phyloP scores from a whole-genome alignment of 768 basidiomycete genomes.

The Mycena crocata region DNA sequence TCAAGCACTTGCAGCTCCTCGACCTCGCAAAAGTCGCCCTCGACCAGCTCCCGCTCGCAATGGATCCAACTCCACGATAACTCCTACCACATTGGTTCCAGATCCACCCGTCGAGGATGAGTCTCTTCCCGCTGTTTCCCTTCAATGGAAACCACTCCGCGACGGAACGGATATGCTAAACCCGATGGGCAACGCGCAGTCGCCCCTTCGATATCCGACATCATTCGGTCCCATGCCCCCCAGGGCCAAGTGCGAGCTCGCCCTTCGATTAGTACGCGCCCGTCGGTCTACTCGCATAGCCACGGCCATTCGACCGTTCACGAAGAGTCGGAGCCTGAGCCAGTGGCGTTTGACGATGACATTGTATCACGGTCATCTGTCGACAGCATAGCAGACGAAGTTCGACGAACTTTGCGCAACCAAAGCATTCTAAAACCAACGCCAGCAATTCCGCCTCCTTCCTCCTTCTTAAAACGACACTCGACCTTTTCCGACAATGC shows the following conservation, averaged over 20 bases:
- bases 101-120: slow-evolving; percentile 15
- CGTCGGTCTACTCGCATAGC: slow-evolving; percentile 61
- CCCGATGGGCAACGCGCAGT: slow-evolving; percentile 57
- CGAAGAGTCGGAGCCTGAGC: slow-evolving; percentile 67
- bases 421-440: slow-evolving; percentile 59
- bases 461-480: slow-evolving; percentile 59
- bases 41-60: slow-evolving; percentile 35
- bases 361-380: slow-evolving; percentile 84
- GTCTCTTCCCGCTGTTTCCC: slow-evolving; percentile 23
- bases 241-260: slow-evolving; percentile 63
- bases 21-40: slow-evolving; percentile 47
- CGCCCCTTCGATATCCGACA: slow-evolving; percentile 88
- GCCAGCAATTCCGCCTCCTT: slow-evolving; percentile 44
- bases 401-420: slow-evolving; percentile 73
- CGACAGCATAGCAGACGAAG: slow-evolving; percentile 89
- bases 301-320: slow-evolving; percentile 59
- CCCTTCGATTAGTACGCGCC: slow-evolving; percentile 53
- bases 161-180: slow-evolving; percentile 36
- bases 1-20: slow-evolving; percentile 41
- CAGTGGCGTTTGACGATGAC: slow-evolving; percentile 66
- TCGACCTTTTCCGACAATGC: slow-evolving; percentile 69
- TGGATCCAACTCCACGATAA: slow-evolving; percentile 35
- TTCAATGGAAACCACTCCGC: slow-evolving; percentile 32
- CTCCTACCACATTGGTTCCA: slow-evolving; percentile 20
- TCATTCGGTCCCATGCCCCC: slow-evolving; percentile 86